Evolutionary conservation across 345 rosid species (phyloP).

Genomic region (Limnanthes douglasii): DNA sequence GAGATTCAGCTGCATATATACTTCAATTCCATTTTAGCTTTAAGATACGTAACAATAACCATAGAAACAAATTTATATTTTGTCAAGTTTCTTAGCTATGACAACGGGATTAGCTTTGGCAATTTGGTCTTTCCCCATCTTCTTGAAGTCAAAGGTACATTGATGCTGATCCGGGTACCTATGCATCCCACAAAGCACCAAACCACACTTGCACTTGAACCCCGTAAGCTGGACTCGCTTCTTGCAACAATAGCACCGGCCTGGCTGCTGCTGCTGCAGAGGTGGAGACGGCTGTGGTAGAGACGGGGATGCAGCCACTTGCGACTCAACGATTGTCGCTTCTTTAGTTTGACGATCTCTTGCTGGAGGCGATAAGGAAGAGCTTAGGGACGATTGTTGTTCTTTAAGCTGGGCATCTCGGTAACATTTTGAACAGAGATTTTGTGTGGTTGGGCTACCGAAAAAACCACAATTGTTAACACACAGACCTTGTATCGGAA

Average conservation of each 20-base stretch:
- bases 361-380: no score
- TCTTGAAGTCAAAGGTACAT: conserved; percentile 20
- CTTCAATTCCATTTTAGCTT: no score
- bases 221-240: conserved; percentile 17
- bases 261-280: no score
- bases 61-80: no score
- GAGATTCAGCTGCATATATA: no score
- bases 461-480: conserved; percentile 87
- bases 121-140: conserved; percentile 11
- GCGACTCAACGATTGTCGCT: no score
- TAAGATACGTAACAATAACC: no score
- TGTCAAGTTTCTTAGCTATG: conserved; percentile 17
- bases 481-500: conserved; percentile 54
- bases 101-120: conserved; percentile 19
- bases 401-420: conserved; percentile 50
- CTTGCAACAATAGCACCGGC: conserved; percentile 16
- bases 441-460: conserved; percentile 62
- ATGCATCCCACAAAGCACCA: conserved; percentile 14
- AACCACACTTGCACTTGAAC: conserved; percentile 22
- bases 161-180: conserved; percentile 22
- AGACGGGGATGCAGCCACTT: no score
- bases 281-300: no score
- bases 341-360: no score
- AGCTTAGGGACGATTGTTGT: conserved; percentile 47
- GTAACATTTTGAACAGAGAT: conserved; percentile 77